Conservation (phyloP, 2,329 filamentous ascomycete species). For the Didymella exigua region DNA sequence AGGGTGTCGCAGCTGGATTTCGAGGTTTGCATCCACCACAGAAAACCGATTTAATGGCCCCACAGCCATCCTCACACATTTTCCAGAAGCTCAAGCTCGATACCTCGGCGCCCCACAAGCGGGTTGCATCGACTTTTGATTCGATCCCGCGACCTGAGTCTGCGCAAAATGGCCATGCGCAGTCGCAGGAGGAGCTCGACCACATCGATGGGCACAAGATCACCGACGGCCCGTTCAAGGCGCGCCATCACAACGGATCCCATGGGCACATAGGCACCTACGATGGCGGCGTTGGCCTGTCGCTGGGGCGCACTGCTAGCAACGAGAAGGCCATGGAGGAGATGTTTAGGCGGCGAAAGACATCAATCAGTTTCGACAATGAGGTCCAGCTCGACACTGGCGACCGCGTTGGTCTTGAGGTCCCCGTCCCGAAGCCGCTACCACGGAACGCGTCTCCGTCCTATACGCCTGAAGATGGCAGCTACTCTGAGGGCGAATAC, state of each 20-base stretch:
- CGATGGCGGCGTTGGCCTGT: conserved; percentile 26
- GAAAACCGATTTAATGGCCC: conserved; percentile 48
- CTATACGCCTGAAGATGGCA: conserved; percentile 34
- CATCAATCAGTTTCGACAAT: conserved; percentile 50
- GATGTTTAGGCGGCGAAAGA: conserved; percentile 41
- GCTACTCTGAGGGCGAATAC: conserved; percentile 43
- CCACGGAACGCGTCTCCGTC: conserved; percentile 22
- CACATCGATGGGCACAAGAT: conserved; percentile 27
- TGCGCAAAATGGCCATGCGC: conserved; percentile 28
- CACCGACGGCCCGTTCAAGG: conserved; percentile 25
- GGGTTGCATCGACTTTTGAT: conserved; percentile 45
- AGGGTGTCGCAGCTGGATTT: conserved; percentile 14
- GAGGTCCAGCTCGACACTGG: conserved; percentile 50
- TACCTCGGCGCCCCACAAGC: conserved; percentile 44
- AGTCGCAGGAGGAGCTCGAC: conserved; percentile 31
- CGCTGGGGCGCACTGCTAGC: conserved; percentile 29
- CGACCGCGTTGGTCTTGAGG: conserved; percentile 45
- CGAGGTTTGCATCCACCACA: conserved; percentile 45
- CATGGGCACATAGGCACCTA: conserved; percentile 26
- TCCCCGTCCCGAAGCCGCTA: conserved; percentile 45
- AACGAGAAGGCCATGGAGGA: conserved; percentile 36
- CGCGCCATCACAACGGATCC: conserved; percentile 23
- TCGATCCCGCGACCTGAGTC: conserved; percentile 41
- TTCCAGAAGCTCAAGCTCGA: conserved; percentile 53
- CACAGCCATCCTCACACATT: conserved; percentile 47